These are phyloP conservation scores for Trichoderma citrinoviride DNA, from an alignment of 2,329 filamentous ascomycete species.

Conservation along the genomic window DNA sequence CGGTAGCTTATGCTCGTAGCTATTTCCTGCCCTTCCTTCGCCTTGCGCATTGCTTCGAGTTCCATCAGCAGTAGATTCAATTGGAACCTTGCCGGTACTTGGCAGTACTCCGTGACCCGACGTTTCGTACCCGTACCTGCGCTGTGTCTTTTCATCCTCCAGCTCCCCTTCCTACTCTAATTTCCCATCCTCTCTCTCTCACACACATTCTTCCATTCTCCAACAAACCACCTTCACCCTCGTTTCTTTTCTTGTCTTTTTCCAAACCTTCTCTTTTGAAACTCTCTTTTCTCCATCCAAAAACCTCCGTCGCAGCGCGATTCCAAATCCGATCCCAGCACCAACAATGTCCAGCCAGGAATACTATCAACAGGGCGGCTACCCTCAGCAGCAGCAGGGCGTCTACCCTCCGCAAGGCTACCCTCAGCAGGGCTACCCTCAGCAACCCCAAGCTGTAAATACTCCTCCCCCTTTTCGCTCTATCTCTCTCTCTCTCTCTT, in stretches of 20 bases:
- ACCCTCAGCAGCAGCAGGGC: conserved; percentile 24
- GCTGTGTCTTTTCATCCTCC: background rate
- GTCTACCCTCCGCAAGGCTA: conserved; percentile 43
- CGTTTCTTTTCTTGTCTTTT: background rate
- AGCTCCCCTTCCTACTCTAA: background rate
- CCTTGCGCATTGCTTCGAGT: no score
- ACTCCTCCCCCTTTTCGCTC: background rate
- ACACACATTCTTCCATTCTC: background rate
- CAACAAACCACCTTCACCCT: no score
- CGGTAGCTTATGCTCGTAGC: no score
- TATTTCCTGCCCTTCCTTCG: no score
- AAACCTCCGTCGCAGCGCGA: background rate
- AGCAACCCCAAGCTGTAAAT: conserved; percentile 42
- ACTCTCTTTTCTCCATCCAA: background rate
- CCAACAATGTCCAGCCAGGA: conserved; percentile 41
- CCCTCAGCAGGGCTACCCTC: conserved; percentile 34
- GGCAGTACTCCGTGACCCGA: no score
- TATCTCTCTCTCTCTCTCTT: background rate
- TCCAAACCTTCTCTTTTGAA: no score
- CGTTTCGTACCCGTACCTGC: no score
- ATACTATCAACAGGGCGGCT: conserved; percentile 38
- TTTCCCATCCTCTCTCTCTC: background rate
- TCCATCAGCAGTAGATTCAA: no score
- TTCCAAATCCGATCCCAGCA: background rate
- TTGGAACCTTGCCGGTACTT: no score